Base-by-base conservation (phyloP, 2,329 filamentous ascomycete species). In the Waltergamsia citrina region DNA sequence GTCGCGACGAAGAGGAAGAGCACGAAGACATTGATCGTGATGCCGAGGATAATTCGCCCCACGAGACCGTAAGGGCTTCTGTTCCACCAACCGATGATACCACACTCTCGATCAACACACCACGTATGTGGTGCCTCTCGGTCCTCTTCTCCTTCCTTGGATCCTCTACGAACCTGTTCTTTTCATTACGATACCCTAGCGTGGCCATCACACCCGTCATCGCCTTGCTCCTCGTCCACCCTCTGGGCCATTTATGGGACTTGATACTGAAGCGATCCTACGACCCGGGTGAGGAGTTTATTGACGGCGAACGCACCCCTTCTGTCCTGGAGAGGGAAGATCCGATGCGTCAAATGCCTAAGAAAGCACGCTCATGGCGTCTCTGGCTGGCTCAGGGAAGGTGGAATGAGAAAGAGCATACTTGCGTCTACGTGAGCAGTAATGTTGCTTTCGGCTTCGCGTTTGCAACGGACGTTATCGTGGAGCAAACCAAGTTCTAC, bases 391-490 rank as follows among this genome's bases (percentile, higher is more conserved):
- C 77, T 2, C 85, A 90, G 56, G 85, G 85, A 4, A 69, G 63
- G 23, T 92, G 85, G 85, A 92, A 92, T 50, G 80, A 87, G 51
- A 92, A 92, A 53, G 85, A 92, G 53, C 85, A 92, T 54, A 84
- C 81, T 27, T 92, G 85, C 51, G 84, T 92, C 33, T 92, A 92
- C 47, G 85, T 92, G 46, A 86, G 81, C 64, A 90, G 84, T 59
- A 92, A 92, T 51, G 84, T 92, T 27, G 86, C 85, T 15, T 92
- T 92, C 52, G 85, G 85, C 3, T 92, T 92, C 57, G 85, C 85
- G 18, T 92, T 92, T 57, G 85, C 85, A 7, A 92, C 85, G 19
- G 85, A 92, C 60, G 81, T 92, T 38, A 92, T 94, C 45, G 84
- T 93, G 34, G 85, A 93, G 54, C 86, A 93, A 61, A 85, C 84